Evolutionary conservation across 2,329 filamentous ascomycete genomes (phyloP).

Genomic region (Xylariales sp.): DNA sequence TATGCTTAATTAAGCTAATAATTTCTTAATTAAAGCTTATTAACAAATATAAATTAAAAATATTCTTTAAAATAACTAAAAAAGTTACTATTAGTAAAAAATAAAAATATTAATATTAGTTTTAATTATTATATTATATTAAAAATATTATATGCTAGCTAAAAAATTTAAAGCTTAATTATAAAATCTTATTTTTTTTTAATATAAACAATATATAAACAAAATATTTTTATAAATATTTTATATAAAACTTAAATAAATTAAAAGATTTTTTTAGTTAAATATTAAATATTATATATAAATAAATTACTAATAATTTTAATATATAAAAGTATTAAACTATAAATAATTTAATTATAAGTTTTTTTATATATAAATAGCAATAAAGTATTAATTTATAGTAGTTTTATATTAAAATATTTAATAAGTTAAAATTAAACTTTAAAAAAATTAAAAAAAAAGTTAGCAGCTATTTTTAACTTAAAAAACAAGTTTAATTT

Average conservation of each 20-base stretch:
- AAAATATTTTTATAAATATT: background rate
- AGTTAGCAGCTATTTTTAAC: background rate
- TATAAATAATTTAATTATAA: slow-evolving; percentile 3
- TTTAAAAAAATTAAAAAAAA: too few species aligned
- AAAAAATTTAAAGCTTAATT: background rate
- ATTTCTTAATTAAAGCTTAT: background rate
- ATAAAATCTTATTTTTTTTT: background rate
- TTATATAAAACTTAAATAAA: background rate
- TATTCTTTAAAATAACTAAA: background rate
- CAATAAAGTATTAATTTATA: background rate
- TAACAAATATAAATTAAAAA: background rate
- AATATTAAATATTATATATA: background rate
- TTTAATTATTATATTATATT: background rate
- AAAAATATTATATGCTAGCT: background rate
- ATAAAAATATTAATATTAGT: background rate
- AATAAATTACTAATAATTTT: background rate
- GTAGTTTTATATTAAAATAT: background rate
- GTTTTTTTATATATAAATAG: background rate
- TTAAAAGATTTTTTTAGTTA: background rate
- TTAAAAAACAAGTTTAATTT: background rate
- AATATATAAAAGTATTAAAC: background rate
- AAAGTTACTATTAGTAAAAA: background rate
- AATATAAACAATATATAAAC: background rate
- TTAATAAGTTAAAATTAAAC: background rate
- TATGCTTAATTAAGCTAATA: background rate